Evolutionary conservation across 805 yeast species (phyloP).

Genomic region (Komagataella pastoris): DNA sequence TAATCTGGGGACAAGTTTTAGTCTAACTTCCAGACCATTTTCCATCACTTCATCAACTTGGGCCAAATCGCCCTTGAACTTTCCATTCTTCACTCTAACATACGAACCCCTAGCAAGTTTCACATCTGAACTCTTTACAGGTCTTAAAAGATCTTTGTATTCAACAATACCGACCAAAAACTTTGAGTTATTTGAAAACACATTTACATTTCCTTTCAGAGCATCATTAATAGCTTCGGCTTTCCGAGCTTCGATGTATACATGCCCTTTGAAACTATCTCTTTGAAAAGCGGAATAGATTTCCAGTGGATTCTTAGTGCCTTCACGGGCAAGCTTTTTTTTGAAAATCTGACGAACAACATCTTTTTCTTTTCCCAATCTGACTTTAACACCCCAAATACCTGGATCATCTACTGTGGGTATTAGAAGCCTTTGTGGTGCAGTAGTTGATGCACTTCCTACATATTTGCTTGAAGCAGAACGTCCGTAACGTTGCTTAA

Average conservation of each 20-base stretch:
- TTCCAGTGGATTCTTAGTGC: conserved; percentile 67
- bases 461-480: conserved; percentile 68
- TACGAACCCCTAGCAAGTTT: conserved; percentile 86
- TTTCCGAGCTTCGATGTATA: conserved; percentile 88
- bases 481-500: conserved; percentile 86
- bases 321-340: conserved; percentile 67
- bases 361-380: conserved; percentile 88
- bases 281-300: conserved; percentile 87
- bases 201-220: conserved; percentile 78
- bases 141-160: conserved; percentile 84
- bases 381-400: conserved; percentile 90
- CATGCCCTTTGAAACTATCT: conserved; percentile 83
- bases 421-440: conserved; percentile 83
- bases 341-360: conserved; percentile 74
- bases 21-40: conserved; percentile 89
- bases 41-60: conserved; percentile 87
- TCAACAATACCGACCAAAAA: conserved; percentile 91
- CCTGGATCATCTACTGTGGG: conserved; percentile 96
- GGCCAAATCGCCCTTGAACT: conserved; percentile 86
- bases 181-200: conserved; percentile 50
- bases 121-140: conserved; percentile 76
- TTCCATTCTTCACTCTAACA: conserved; percentile 83
- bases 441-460: conserved; percentile 70
- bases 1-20: conserved; percentile 84
- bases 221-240: conserved; percentile 87